These are phyloP conservation scores for Mycocentrospora acerina DNA, from an alignment of 2,329 filamentous ascomycete genomes.

Conservation along the genomic window DNA sequence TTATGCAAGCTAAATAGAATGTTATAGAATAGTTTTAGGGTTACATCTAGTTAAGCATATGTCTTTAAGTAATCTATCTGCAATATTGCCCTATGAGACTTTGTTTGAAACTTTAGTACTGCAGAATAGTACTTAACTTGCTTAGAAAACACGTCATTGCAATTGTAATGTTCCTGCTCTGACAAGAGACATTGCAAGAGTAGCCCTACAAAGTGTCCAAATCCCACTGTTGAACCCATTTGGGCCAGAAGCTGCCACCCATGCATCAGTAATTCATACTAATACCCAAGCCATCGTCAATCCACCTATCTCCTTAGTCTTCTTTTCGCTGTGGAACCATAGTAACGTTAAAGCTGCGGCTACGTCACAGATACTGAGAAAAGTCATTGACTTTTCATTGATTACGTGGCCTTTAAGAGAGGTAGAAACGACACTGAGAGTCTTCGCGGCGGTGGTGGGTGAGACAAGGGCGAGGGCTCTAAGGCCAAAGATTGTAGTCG, in stretches of 20 bases:
- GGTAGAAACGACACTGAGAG: slow-evolving; percentile 3
- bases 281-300: slow-evolving; percentile 1
- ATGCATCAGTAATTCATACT: slow-evolving; percentile 2
- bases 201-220: background rate
- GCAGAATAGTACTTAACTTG: too few relatives aligned
- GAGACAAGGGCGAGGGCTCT: slow-evolving; percentile 1
- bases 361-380: slow-evolving; percentile 11
- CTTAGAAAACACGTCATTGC: too few relatives aligned
- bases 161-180: slow-evolving; percentile 3
- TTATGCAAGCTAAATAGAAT: too few relatives aligned
- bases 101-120: too few relatives aligned
- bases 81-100: too few relatives aligned
- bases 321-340: slow-evolving; percentile 4
- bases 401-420: slow-evolving; percentile 6
- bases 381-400: slow-evolving; percentile 7
- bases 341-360: slow-evolving; percentile 1
- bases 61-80: too few relatives aligned
- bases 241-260: slow-evolving; percentile 1
- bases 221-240: slow-evolving; percentile 5
- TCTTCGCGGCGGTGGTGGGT: background rate
- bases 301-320: slow-evolving; percentile 6
- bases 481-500: slow-evolving; percentile 5
- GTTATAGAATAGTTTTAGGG: too few relatives aligned
- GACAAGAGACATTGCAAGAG: background rate
- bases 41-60: too few relatives aligned